Conservation (phyloP, 78 protist genomes). For the Monosiga brevicollis region DNA sequence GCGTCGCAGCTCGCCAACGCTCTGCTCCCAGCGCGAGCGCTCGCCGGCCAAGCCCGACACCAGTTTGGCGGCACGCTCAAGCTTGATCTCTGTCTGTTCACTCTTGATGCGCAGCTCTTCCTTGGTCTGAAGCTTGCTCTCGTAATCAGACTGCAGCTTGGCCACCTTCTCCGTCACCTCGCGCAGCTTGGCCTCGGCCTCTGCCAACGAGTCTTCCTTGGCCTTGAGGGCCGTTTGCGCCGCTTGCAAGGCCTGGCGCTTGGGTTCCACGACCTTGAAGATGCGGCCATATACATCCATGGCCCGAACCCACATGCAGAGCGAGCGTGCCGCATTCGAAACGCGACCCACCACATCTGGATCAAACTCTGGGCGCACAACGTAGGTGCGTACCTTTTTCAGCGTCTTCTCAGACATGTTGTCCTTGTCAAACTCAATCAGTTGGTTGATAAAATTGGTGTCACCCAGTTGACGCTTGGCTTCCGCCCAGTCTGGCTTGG, state of each 20-base stretch:
- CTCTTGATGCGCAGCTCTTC: constrained; percentile 41
- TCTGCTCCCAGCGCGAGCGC: constrained; percentile 61
- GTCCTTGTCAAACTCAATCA: constrained; percentile 47
- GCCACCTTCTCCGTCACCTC: constrained; percentile 31
- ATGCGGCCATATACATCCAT: constrained; percentile 39
- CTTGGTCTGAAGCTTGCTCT: constrained; percentile 13
- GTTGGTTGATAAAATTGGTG: constrained; percentile 38
- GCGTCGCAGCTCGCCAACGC: constrained; percentile 13
- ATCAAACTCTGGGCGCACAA: constrained; percentile 17
- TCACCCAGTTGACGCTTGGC: constrained; percentile 52
- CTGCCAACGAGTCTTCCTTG: constrained; percentile 19
- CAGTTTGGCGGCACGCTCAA: constrained; percentile 63
- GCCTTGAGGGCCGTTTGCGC: constrained; percentile 14
- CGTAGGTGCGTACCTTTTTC: constrained; percentile 21
- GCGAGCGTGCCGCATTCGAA: constrained; percentile 34
- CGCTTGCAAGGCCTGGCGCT: constrained; percentile 27
- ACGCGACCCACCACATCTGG: constrained; percentile 33
- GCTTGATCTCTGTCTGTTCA: constrained; percentile 54
- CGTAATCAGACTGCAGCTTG: constrained; percentile 27
- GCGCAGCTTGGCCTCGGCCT: constrained; percentile 12
- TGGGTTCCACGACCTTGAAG: constrained; percentile 60
- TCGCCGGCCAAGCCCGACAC: constrained; percentile 75
- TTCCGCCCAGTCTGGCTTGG: constrained; percentile 54
- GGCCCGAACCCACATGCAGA: constrained; percentile 62
- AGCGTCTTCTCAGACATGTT: constrained; percentile 35